Percentiles rank a stretch among this genome's conserved stretches.
Conservation (phyloP, 2,329 filamentous ascomycete genomes). For the Zopfia rhizophila region DNA sequence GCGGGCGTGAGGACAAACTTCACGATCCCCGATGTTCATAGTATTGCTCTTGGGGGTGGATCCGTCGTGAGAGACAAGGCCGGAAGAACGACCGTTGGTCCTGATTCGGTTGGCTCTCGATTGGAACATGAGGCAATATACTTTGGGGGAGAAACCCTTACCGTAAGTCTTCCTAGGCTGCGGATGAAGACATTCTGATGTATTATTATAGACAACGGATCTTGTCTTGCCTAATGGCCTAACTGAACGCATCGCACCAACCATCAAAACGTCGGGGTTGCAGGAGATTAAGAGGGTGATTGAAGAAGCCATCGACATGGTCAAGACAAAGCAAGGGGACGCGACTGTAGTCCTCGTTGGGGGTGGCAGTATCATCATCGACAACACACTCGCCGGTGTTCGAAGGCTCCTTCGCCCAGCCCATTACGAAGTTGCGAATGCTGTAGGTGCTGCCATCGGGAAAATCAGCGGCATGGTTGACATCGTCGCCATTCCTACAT, state of each 20-base stretch:
- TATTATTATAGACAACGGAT: no score
- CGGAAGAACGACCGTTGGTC: constrained; percentile 60
- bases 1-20: constrained; percentile 67
- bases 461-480: constrained; percentile 66
- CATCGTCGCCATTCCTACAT: constrained; percentile 55
- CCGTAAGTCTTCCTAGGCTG: no score
- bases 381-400: constrained; percentile 61
- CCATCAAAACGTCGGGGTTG: no score
- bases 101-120: constrained; percentile 65
- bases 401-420: constrained; percentile 62
- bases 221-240: no score
- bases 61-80: constrained; percentile 43
- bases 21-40: constrained; percentile 60
- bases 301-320: constrained; percentile 64
- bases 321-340: constrained; percentile 66
- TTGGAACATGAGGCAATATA: constrained; percentile 60
- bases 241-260: no score
- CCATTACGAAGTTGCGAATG: constrained; percentile 67
- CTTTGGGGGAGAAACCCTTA: constrained; percentile 65
- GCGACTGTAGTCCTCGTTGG: constrained; percentile 67
- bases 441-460: constrained; percentile 69
- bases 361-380: constrained; percentile 65
- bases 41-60: constrained; percentile 68
- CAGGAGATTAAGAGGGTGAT: constrained; percentile 59
- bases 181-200: no score